Conservation (phyloP, 441 rosid genomes). For the Dalechampia spathulata region DNA sequence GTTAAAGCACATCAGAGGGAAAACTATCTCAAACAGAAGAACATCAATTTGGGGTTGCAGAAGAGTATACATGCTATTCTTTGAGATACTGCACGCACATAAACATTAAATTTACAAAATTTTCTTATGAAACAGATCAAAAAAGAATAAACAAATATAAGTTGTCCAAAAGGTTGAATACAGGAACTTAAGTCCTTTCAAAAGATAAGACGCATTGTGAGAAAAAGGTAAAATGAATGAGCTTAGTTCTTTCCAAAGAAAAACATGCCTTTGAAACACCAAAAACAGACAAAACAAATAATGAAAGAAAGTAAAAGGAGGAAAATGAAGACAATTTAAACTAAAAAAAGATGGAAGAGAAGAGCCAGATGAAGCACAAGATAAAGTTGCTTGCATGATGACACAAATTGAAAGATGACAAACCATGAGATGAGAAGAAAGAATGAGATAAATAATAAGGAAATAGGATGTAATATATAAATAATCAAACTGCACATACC, state of each 20-base stretch:
- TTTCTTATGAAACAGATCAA: background rate
- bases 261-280: too few relatives aligned
- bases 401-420: too few relatives aligned
- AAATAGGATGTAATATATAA: background rate
- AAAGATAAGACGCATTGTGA: too few relatives aligned
- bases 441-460: too few relatives aligned
- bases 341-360: background rate
- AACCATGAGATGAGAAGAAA: background rate
- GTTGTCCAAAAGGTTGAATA: background rate
- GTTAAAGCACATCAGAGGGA: slow-evolving; percentile 95
- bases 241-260: too few relatives aligned
- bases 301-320: too few relatives aligned
- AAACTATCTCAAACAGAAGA: slow-evolving; percentile 88
- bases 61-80: slow-evolving; percentile 72
- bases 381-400: too few relatives aligned
- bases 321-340: background rate
- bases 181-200: background rate
- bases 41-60: slow-evolving; percentile 81
- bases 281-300: too few relatives aligned
- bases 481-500: slow-evolving; percentile 31
- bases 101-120: slow-evolving; percentile 10
- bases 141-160: too few relatives aligned
- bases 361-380: too few relatives aligned
- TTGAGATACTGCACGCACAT: slow-evolving; percentile 59
- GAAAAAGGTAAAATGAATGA: too few relatives aligned